Evolutionary conservation across 2,329 filamentous ascomycete genomes (phyloP).

Genomic region (Fusarium paranaense): DNA sequence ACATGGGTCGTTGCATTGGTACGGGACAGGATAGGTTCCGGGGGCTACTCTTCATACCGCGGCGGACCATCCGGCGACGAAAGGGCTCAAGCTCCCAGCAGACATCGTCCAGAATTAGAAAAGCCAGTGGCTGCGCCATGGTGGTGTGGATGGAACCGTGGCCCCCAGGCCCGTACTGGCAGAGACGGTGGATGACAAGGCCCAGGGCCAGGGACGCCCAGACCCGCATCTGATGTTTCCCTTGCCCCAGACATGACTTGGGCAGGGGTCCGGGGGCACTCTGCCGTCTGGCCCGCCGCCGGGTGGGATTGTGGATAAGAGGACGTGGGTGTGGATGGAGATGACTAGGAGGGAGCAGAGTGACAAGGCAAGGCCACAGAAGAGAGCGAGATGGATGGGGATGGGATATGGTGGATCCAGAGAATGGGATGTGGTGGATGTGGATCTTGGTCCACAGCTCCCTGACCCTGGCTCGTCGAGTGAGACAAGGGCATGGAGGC

Average conservation of each 20-base stretch:
- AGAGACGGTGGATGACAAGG: slow-evolving; percentile 30
- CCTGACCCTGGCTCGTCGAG: slow-evolving; percentile 57
- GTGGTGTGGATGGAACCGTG: slow-evolving; percentile 44
- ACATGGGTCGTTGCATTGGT: slow-evolving; percentile 43
- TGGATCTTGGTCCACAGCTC: slow-evolving; percentile 45
- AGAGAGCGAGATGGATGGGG: slow-evolving; percentile 8
- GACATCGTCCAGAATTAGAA: slow-evolving; percentile 52
- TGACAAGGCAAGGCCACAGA: slow-evolving; percentile 6
- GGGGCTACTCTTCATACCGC: slow-evolving; percentile 43
- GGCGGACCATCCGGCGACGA: slow-evolving; percentile 46
- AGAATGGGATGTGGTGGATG: slow-evolving; percentile 40
- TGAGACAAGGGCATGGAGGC: slow-evolving; percentile 63
- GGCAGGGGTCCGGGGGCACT: slow-evolving; percentile 43
- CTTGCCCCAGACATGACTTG: slow-evolving; percentile 46
- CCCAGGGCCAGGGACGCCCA: slow-evolving; percentile 35
- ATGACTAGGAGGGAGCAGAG: background rate
- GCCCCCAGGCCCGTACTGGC: slow-evolving; percentile 31
- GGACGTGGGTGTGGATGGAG: slow-evolving; percentile 29
- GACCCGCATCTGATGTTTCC: slow-evolving; percentile 45
- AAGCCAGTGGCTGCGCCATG: slow-evolving; percentile 50
- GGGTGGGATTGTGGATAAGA: slow-evolving; percentile 15
- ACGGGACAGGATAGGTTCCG: slow-evolving; percentile 36
- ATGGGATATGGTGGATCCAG: slow-evolving; percentile 37
- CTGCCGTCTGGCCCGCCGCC: slow-evolving; percentile 46
- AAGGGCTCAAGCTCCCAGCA: slow-evolving; percentile 35